These are phyloP conservation scores for Groenewaldozyma sp. DNA, from an alignment of 1,139 yeast species.

Conservation along the genomic window DNA sequence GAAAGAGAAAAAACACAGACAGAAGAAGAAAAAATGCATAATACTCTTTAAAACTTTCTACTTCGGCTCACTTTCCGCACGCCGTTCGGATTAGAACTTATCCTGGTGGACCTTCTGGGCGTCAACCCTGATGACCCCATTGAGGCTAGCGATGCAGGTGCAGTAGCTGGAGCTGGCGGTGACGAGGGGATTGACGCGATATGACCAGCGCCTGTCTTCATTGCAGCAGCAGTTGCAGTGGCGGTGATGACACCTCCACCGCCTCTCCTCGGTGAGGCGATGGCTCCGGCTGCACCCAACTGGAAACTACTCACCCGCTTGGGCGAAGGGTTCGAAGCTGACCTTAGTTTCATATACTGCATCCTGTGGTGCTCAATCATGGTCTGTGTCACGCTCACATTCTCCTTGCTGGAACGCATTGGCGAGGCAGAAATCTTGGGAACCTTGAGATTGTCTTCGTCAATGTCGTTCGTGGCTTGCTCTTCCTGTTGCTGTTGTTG, in stretches of 20 bases:
- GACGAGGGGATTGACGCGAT: not conserved
- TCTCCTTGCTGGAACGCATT: too few species aligned
- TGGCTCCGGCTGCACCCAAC: too few species aligned
- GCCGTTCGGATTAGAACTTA: constrained; percentile 1
- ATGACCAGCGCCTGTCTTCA: too few species aligned
- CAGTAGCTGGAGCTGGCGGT: not conserved
- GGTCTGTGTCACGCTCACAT: too few species aligned
- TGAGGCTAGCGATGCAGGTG: not conserved
- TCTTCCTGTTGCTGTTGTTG: too few species aligned
- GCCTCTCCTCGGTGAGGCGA: too few species aligned
- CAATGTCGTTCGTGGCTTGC: not conserved
- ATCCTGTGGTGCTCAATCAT: not conserved
- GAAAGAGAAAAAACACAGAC: too few species aligned
- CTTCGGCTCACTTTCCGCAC: not conserved
- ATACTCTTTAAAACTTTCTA: not conserved
- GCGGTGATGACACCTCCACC: not conserved
- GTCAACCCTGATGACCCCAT: constrained; percentile 2
- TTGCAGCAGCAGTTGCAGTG: too few species aligned
- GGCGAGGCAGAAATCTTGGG: too few species aligned
- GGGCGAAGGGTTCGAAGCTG: constrained; percentile 2
- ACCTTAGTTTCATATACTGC: not conserved
- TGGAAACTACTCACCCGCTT: constrained; percentile 2
- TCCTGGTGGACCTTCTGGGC: not conserved
- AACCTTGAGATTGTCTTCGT: not conserved
- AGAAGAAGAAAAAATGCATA: too few species aligned